These are phyloP conservation scores for Veloboletus limbatus DNA, from an alignment of 1,284 basidiomycete species.

Conservation along the genomic window DNA sequence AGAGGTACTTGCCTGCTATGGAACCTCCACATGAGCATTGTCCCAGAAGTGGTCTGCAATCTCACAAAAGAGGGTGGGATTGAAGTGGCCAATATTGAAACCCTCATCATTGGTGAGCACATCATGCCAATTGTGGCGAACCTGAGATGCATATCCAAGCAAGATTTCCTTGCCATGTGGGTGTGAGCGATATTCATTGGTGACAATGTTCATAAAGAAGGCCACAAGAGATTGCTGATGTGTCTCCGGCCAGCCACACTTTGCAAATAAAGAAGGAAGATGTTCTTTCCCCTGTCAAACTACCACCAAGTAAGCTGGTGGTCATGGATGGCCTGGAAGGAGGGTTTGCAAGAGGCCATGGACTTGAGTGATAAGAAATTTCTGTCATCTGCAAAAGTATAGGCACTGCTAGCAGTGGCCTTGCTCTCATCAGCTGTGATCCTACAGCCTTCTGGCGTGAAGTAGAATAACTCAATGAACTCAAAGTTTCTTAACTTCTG, in stretches of 20 bases:
- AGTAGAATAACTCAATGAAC: slow-evolving; percentile 19
- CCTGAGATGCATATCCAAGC: neutral
- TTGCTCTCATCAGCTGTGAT: slow-evolving; percentile 13
- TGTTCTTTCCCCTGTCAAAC: neutral
- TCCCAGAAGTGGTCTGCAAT: neutral
- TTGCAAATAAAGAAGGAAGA: neutral
- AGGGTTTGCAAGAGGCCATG: neutral
- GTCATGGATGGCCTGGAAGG: neutral
- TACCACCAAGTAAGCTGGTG: neutral
- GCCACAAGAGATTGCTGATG: neutral
- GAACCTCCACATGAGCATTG: neutral
- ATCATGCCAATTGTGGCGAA: neutral
- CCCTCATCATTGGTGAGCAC: neutral
- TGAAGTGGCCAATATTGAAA: neutral
- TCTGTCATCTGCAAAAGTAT: neutral
- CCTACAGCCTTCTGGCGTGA: slow-evolving; percentile 20
- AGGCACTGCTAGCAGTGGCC: neutral
- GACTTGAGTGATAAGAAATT: neutral
- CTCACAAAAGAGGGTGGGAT: neutral
- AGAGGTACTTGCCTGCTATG: neutral
- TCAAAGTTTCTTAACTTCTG: slow-evolving; percentile 25
- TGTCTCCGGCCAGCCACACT: neutral
- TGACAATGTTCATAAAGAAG: slow-evolving; percentile 1
- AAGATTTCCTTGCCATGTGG: neutral
- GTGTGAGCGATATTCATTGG: neutral